Conservation (phyloP, 1,139 yeast species). For the Geotrichum phurueaensis region DNA sequence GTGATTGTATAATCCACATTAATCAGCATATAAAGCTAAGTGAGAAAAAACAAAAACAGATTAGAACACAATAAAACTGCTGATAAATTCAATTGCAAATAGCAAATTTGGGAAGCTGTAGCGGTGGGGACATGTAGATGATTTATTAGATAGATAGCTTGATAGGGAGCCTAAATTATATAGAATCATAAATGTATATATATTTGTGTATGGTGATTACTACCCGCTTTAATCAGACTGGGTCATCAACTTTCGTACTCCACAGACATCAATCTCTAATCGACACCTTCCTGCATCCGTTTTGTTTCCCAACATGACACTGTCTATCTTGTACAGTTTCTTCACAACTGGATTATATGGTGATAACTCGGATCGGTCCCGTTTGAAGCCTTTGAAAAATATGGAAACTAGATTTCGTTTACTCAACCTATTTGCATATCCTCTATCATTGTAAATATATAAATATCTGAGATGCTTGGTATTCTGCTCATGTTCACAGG, state of each 20-base stretch:
- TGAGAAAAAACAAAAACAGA: too few relatives aligned
- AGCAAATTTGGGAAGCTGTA: too few relatives aligned
- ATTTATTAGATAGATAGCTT: too few relatives aligned
- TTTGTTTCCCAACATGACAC: background rate
- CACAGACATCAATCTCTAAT: background rate
- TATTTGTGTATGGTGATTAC: too few relatives aligned
- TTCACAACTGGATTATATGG: background rate
- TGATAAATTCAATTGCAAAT: too few relatives aligned
- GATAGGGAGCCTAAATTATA: too few relatives aligned
- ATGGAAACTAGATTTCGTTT: background rate
- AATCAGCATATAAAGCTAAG: too few relatives aligned
- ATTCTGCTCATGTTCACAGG: background rate
- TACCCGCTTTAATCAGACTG: too few relatives aligned
- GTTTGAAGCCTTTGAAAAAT: background rate
- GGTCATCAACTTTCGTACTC: background rate
- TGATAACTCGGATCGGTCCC: background rate
- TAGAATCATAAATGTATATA: too few relatives aligned
- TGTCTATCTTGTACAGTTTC: background rate
- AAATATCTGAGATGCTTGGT: background rate
- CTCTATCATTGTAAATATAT: background rate
- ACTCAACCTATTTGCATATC: background rate
- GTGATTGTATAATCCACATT: too few relatives aligned
- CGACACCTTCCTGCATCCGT: background rate
- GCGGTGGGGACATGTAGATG: too few relatives aligned
- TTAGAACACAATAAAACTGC: too few relatives aligned